Evolutionary conservation across 345 rosid species (phyloP).

Genomic region (Citrus maxima): DNA sequence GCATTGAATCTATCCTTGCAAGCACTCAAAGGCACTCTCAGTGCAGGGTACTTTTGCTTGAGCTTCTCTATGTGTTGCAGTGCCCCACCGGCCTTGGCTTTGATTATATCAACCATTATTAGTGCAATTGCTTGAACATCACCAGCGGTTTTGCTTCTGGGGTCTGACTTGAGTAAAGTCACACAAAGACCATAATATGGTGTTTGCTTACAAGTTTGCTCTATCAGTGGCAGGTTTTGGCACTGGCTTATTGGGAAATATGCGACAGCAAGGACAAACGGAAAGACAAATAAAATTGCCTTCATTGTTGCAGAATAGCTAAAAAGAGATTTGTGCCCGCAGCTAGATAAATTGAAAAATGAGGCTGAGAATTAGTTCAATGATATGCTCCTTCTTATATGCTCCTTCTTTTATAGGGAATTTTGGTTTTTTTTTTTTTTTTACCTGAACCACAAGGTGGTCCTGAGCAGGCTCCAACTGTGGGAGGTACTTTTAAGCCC

Average conservation of each 20-base stretch:
- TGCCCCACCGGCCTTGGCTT: neutral
- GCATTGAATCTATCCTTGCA: neutral
- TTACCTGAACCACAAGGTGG: no score
- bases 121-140: conserved; percentile 2
- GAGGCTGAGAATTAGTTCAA: neutral
- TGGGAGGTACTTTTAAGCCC: no score
- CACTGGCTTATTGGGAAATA: neutral
- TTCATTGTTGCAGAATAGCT: neutral
- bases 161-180: conserved; percentile 14
- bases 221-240: neutral
- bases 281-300: neutral
- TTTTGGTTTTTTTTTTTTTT: no score
- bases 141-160: conserved; percentile 16
- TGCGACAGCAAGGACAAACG: neutral
- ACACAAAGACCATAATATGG: conserved; percentile 16
- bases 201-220: conserved; percentile 15
- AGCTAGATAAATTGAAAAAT: neutral
- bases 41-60: neutral
- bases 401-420: neutral
- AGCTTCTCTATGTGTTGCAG: neutral
- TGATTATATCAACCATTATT: neutral
- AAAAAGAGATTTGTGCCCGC: neutral
- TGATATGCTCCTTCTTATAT: neutral
- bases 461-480: no score
- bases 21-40: neutral